Conservation (phyloP, 2,329 filamentous ascomycete species). For the Pseudopyrenochaeta lycopersici region DNA sequence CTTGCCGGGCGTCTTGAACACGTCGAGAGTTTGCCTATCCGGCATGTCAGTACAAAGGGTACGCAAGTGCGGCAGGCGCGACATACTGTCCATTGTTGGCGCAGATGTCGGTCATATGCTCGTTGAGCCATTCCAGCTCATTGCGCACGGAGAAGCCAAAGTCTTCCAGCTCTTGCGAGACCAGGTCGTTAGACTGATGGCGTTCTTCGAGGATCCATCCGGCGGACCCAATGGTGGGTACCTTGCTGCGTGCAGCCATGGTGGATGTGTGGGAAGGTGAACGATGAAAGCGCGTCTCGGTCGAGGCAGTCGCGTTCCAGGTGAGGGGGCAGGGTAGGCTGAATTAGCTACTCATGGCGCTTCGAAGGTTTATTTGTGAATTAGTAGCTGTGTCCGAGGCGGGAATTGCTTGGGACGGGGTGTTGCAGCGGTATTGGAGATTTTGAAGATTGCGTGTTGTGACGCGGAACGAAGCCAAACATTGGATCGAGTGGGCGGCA, state of each 20-base stretch:
- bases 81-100: conserved; percentile 85
- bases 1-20: conserved; percentile 94
- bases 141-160: conserved; percentile 91
- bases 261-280: conserved; percentile 15
- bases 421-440: conserved; percentile 19
- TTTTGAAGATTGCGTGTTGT: conserved; percentile 22
- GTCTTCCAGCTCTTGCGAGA: conserved; percentile 86
- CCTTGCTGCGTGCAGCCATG: conserved; percentile 47
- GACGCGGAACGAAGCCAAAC: conserved; percentile 29
- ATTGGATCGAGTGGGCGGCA: conserved; percentile 21
- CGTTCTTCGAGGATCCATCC: conserved; percentile 89
- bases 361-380: conserved; percentile 15
- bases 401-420: conserved; percentile 21
- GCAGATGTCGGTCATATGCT: conserved; percentile 97
- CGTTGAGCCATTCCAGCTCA: conserved; percentile 97
- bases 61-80: conserved; percentile 11
- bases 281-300: conserved; percentile 34
- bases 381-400: conserved; percentile 14
- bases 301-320: conserved; percentile 21
- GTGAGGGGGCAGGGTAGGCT: conserved; percentile 5
- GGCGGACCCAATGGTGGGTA: conserved; percentile 75
- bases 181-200: conserved; percentile 77
- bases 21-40: conserved; percentile 83
- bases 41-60: conserved; percentile 31
- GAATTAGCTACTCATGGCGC: conserved; percentile 31